Conservation (phyloP, 345 rosid genomes). For the Dovyalis caffra region DNA sequence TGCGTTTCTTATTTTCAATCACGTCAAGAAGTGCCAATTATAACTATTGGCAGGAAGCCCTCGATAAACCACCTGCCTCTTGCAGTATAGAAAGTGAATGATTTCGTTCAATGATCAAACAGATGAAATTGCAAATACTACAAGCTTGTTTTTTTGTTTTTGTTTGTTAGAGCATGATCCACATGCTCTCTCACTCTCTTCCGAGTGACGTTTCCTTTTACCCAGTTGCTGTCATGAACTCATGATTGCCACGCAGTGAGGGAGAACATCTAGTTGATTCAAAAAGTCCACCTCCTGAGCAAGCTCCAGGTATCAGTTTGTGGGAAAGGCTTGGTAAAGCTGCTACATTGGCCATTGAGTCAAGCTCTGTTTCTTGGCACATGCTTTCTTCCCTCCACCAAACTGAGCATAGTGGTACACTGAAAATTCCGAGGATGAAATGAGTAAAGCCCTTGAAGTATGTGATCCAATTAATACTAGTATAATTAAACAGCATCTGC, state of each 20-base stretch:
- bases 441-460: slow-evolving; percentile 89
- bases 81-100: neutral
- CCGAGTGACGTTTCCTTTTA: neutral
- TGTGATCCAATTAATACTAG: slow-evolving; percentile 10
- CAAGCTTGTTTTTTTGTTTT: neutral
- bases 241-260: slow-evolving; percentile 43
- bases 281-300: slow-evolving; percentile 45
- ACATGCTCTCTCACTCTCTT: neutral
- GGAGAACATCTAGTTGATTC: slow-evolving; percentile 52
- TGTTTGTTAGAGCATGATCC: neutral
- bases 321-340: slow-evolving; percentile 97
- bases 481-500: slow-evolving; percentile 5
- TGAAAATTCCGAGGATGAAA: slow-evolving; percentile 86
- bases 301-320: slow-evolving; percentile 58
- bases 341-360: slow-evolving; percentile 61
- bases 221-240: slow-evolving; percentile 5
- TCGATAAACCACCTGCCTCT: neutral
- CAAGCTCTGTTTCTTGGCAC: slow-evolving; percentile 74
- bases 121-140: neutral
- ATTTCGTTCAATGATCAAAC: neutral
- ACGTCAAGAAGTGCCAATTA: neutral
- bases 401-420: slow-evolving; percentile 83
- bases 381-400: slow-evolving; percentile 95
- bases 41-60: neutral
- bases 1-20: neutral